Conservation (phyloP, 2,329 filamentous ascomycete species). For the Ophiostoma montium region DNA sequence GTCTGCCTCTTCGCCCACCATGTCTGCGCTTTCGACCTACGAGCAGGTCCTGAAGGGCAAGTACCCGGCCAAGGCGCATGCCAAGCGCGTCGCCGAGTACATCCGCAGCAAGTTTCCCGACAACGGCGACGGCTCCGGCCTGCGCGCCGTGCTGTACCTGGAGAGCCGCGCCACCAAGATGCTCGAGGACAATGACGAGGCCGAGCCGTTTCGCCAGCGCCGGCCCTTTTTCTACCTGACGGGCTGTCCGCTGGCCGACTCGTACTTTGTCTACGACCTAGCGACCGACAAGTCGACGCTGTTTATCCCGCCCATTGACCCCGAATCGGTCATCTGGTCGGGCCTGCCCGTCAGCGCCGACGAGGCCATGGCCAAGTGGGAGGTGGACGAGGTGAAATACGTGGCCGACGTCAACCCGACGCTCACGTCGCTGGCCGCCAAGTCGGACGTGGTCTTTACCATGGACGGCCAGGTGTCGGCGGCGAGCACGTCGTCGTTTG, state of each 20-base stretch:
- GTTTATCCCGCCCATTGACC: slow-evolving; percentile 79
- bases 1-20: neutral
- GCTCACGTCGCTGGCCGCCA: slow-evolving; percentile 30
- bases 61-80: slow-evolving; percentile 79
- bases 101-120: slow-evolving; percentile 54
- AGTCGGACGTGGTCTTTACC: slow-evolving; percentile 42
- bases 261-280: slow-evolving; percentile 70
- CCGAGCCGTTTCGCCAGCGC: slow-evolving; percentile 72
- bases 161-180: slow-evolving; percentile 71
- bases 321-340: slow-evolving; percentile 87
- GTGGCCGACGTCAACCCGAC: slow-evolving; percentile 62
- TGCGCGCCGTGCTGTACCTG: slow-evolving; percentile 67
- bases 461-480: slow-evolving; percentile 68
- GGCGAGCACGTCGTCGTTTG: slow-evolving; percentile 56
- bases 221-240: slow-evolving; percentile 92
- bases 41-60: slow-evolving; percentile 43
- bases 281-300: slow-evolving; percentile 44
- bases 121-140: slow-evolving; percentile 19
- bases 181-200: slow-evolving; percentile 80
- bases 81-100: slow-evolving; percentile 65
- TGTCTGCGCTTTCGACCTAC: slow-evolving; percentile 8
- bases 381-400: slow-evolving; percentile 64
- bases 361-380: slow-evolving; percentile 64
- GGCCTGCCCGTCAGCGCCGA: slow-evolving; percentile 66
- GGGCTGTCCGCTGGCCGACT: slow-evolving; percentile 68